Evolutionary conservation across 306 rosid genomes (phyloP).

Genomic region (Gastrolobium villosum): DNA sequence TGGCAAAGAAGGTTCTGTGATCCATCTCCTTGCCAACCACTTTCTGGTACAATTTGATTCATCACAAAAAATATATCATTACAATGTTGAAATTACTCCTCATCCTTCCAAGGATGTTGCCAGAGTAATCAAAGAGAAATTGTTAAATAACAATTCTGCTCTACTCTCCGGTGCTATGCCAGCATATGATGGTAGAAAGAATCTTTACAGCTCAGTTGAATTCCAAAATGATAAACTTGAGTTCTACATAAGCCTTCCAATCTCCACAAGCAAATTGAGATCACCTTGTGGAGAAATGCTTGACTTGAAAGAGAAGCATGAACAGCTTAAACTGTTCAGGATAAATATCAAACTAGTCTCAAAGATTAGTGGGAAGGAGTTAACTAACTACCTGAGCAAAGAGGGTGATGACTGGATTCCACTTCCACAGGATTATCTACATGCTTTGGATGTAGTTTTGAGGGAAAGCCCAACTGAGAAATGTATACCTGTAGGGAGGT

Average conservation of each 20-base stretch:
- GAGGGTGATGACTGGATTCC: conserved; percentile 91
- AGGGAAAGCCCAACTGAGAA: conserved; percentile 90
- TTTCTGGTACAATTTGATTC: conserved; percentile 85
- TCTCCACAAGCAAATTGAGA: conserved; percentile 58
- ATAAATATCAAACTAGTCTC: conserved; percentile 85
- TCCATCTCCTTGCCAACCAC: conserved; percentile 92
- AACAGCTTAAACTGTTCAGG: conserved; percentile 72
- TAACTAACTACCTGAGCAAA: conserved; percentile 75
- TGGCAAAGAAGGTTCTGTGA: conserved; percentile 86
- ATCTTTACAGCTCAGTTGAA: conserved; percentile 88
- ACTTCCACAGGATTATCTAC: conserved; percentile 96
- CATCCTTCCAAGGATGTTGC: conserved; percentile 89
- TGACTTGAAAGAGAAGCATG: conserved; percentile 59
- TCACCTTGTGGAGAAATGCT: conserved; percentile 55
- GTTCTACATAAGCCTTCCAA: conserved; percentile 80
- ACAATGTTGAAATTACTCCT: conserved; percentile 95
- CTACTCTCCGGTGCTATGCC: conserved; percentile 83
- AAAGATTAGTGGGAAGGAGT: conserved; percentile 77
- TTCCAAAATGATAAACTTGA: conserved; percentile 88
- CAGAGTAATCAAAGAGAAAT: conserved; percentile 79
- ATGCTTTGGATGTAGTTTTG: conserved; percentile 93
- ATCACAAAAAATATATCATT: conserved; percentile 77
- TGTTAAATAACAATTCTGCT: conserved; percentile 69
- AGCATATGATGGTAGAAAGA: conserved; percentile 91
- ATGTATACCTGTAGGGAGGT: conserved; percentile 85